Evolutionary conservation across 1,284 basidiomycete genomes (phyloP), one percentile per base, ranked within the genome.

Genomic region (Rhodotorula sp.): DNA sequence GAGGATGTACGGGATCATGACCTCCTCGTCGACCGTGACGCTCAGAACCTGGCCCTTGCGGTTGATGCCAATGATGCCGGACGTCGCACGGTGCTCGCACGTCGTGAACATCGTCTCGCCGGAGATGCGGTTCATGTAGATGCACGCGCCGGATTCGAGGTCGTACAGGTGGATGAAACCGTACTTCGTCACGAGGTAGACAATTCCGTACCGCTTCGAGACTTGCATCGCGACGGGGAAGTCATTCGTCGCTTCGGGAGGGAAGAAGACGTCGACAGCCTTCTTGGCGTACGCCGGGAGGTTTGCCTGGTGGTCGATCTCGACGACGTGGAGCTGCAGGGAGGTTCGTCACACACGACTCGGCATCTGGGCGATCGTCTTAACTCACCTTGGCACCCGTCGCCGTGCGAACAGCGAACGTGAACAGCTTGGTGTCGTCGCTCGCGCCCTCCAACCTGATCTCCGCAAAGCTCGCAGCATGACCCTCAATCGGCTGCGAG

Each of bases 191-290:
- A 98, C 91, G 69, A 99, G 86, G 83, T 96, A 99, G 78, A 97
- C 85, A 81, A 99, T 94, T 59, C 95, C 95, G 81, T 98, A 95
- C 78, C 93, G 92, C 81, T 90, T 88, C 64, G 95, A 99, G 56
- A 98, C 92, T 81, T 99, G 96, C 92, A 99, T 98, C 40, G 95
- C 92, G 52, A 99, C 96, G n/a, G 96, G 96, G 85, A 99, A 99
- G 80, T 99, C 96, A 81, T 94, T 97, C 57, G 90, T 90, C 7
- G 96, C 96, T 81, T 99, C 96, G 2, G 94, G 89, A 65, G 96
- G 96, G 87, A 99, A 99, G 84, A 97, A 99, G 62, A 99, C 95
- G 77, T 99, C 96, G 74, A 99, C 94, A 22, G 93, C 92, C 83
- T 98, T 99, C 86, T 99, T 99, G 54, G 87, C 85, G 84, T 97